Evolutionary conservation across 2,329 filamentous ascomycete genomes (phyloP), one percentile per base, ranked within the genome.

Genomic region (Beauveria australis): DNA sequence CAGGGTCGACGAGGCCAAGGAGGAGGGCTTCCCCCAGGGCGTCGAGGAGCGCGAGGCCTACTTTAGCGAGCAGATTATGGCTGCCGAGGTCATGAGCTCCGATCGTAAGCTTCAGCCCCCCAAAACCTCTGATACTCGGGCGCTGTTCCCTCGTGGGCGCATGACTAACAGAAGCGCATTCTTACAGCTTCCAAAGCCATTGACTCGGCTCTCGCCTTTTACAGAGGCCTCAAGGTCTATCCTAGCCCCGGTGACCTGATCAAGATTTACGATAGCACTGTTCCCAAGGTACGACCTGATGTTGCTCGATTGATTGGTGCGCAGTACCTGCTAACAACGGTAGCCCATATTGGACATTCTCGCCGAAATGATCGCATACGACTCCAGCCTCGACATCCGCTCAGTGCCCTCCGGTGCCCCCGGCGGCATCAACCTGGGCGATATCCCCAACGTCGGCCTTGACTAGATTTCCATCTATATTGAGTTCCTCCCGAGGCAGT

Each of bases 151-250:
- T 8, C 3, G 19, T 7, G 9, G 30, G n/a, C 24, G 44, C 44
- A 47, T 43, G 2, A 41, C 57, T 60, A 22, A 62, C 53, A 41
- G 40, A 30, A 24, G 10, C 28, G 9, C 14, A 30, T 5, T 22
- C 14, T 22, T 64, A 64, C 67, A 89, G 87, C 87, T 67, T 77
- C 84, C 66, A 84, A 87, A 71, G 79, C 82, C 46, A 76, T 96
- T 62, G 92, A 97, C 66, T 91, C 94, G 56, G 93, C 94, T 53
- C 80, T 97, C 63, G 91, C 90, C 75, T 99, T 99, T 79, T 99
- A 97, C 85, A 95, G 92, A 82, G 94, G 92, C 49, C 84, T 99
- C 67, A 99, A 99, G 84, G 94, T 97, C 68, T 99, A 99, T 78
- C 94, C 94, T 57, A 89, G 91, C 70, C 94, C 93, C 14, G 84